Evolutionary conservation across 768 basidiomycete species (phyloP).

Genomic region (Kondoa subrosea): DNA sequence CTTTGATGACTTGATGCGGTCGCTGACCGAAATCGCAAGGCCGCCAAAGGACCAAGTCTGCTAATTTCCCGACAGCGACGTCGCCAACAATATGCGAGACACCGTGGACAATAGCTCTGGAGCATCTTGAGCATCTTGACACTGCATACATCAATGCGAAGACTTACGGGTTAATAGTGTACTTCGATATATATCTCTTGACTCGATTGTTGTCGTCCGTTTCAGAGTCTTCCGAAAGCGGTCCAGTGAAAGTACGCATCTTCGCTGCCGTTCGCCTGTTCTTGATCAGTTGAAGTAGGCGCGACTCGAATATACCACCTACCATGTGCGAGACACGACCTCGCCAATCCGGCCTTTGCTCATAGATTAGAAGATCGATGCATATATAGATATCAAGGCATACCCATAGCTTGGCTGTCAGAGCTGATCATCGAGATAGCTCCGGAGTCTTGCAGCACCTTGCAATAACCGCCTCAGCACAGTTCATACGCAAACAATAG

Average conservation of each 20-base stretch:
- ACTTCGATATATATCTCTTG: conserved; percentile 88
- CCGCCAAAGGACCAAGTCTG: conserved; percentile 90
- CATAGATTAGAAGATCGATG: background rate
- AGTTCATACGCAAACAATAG: conserved; percentile 24
- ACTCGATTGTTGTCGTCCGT: conserved; percentile 72
- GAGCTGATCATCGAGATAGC: conserved; percentile 94
- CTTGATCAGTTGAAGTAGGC: too few relatives aligned
- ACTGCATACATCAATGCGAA: conserved; percentile 3
- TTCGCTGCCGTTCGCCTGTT: conserved; percentile 95
- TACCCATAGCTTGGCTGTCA: conserved; percentile 88
- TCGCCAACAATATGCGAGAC: conserved; percentile 76
- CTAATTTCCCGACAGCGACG: conserved; percentile 60
- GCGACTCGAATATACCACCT: too few relatives aligned
- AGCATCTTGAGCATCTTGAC: conserved; percentile 34
- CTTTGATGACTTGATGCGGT: conserved; percentile 88
- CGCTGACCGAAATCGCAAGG: conserved; percentile 82
- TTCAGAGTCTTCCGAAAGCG: conserved; percentile 50
- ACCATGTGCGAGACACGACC: conserved; percentile 78
- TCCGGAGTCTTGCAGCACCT: conserved; percentile 36
- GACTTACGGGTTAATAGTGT: conserved; percentile 71
- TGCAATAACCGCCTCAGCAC: background rate
- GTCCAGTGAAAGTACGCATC: conserved; percentile 63
- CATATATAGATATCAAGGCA: background rate
- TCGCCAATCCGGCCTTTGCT: conserved; percentile 69
- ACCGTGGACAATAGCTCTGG: conserved; percentile 67